Percentiles rank a stretch among this genome's conserved stretches.
These are phyloP conservation scores for Flaveria ramosissima DNA, from an alignment of 129 eudicot genomes.

Conservation along the genomic window DNA sequence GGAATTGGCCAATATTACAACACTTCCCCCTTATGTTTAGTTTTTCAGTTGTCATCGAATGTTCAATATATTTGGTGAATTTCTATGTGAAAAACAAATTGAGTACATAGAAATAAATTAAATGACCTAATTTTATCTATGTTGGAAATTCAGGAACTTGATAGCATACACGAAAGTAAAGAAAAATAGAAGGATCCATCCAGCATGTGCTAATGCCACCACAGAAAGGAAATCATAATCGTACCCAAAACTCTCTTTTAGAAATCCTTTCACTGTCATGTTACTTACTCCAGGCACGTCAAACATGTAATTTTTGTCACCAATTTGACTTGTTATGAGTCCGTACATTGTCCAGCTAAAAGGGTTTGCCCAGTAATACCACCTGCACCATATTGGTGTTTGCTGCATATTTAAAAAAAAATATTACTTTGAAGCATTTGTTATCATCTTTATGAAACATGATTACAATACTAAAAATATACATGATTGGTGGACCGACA, in stretches of 20 bases:
- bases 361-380: conserved; percentile 42
- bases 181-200: conserved; percentile 36
- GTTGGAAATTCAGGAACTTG: conserved; percentile 42
- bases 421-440: background rate
- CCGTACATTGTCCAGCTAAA: conserved; percentile 40
- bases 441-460: background rate
- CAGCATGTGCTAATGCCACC: conserved; percentile 32
- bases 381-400: conserved; percentile 42
- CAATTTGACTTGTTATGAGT: conserved; percentile 26
- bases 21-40: background rate
- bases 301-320: background rate
- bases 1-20: no score
- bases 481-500: no score
- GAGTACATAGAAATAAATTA: background rate
- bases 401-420: conserved; percentile 24
- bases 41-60: background rate
- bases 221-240: conserved; percentile 33
- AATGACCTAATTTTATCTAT: conserved; percentile 18
- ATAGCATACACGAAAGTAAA: conserved; percentile 38
- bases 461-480: no score
- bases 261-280: conserved; percentile 18
- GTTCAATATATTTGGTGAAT: background rate
- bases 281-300: conserved; percentile 23
- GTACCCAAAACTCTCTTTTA: conserved; percentile 28
- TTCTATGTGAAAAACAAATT: conserved; percentile 1